Conservation (phyloP, 1,139 yeast species). For the Sugiyamaella xylanicola region DNA sequence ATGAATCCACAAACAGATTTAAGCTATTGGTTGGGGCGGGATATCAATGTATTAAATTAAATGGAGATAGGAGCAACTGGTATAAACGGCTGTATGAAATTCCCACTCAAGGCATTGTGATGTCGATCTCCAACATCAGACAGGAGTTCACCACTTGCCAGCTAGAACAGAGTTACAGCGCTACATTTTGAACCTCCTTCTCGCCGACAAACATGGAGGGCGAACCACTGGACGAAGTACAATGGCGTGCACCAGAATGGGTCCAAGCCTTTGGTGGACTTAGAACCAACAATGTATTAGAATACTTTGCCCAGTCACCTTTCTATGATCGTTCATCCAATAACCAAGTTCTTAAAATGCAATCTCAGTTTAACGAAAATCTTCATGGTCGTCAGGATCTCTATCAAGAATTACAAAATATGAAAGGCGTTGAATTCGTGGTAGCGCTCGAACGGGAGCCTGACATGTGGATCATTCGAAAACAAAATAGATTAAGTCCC, state of each 20-base stretch:
- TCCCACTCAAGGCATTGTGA: neutral
- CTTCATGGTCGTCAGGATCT: constrained; percentile 46
- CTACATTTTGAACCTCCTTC: too few relatives aligned
- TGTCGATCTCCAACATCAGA: constrained; percentile 15
- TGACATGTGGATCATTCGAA: constrained; percentile 86
- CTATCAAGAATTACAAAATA: constrained; percentile 61
- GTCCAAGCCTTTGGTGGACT: constrained; percentile 79
- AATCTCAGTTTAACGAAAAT: constrained; percentile 78
- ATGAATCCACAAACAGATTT: too few relatives aligned
- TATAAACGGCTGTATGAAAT: constrained; percentile 10
- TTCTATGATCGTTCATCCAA: constrained; percentile 93
- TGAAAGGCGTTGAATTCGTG: constrained; percentile 85
- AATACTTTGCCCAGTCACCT: constrained; percentile 90
- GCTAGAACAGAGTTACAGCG: too few relatives aligned
- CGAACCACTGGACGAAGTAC: constrained; percentile 69
- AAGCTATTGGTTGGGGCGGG: too few relatives aligned
- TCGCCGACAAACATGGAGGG: too few relatives aligned
- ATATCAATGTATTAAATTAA: too few relatives aligned
- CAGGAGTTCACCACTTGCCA: neutral
- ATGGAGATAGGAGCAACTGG: too few relatives aligned
- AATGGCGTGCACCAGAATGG: constrained; percentile 98
- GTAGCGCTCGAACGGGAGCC: constrained; percentile 79
- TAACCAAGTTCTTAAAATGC: constrained; percentile 95
- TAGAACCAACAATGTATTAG: constrained; percentile 85
- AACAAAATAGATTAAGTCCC: constrained; percentile 66